These are phyloP conservation scores for Yamadazyma diospyri DNA, from an alignment of 1,139 yeast species.

Conservation along the genomic window DNA sequence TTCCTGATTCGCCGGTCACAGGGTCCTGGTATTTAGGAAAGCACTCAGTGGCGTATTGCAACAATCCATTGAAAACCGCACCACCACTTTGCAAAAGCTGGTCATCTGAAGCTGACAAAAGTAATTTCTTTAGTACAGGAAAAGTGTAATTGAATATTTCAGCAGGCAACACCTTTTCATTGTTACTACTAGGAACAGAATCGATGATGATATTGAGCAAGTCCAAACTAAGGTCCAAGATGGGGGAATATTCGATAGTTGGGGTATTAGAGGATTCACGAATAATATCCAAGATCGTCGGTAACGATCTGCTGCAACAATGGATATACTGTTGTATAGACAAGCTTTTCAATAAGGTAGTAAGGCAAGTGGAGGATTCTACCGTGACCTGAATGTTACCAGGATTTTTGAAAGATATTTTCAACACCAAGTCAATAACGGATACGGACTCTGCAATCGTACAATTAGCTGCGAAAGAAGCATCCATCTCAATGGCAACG, in stretches of 20 bases:
- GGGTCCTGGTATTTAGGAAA: slow-evolving; percentile 40
- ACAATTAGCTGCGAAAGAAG: slow-evolving; percentile 31
- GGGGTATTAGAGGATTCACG: slow-evolving; percentile 16
- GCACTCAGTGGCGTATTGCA: slow-evolving; percentile 48
- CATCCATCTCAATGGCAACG: slow-evolving; percentile 46
- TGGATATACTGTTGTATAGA: slow-evolving; percentile 41
- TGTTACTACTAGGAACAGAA: slow-evolving; percentile 29
- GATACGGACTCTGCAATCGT: slow-evolving; percentile 15
- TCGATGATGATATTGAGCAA: slow-evolving; percentile 57
- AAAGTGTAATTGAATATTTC: slow-evolving; percentile 49
- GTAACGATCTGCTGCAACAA: slow-evolving; percentile 52
- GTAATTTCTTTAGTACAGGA: slow-evolving; percentile 49
- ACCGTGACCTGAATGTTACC: slow-evolving; percentile 67
- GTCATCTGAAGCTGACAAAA: slow-evolving; percentile 63
- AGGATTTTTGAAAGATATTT: slow-evolving; percentile 69
- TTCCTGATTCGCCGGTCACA: slow-evolving; percentile 44
- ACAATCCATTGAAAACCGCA: slow-evolving; percentile 63
- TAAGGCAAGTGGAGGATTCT: slow-evolving; percentile 60
- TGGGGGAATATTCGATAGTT: slow-evolving; percentile 48
- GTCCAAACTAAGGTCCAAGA: slow-evolving; percentile 64
- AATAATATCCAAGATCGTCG: slow-evolving; percentile 42
- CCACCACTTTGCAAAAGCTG: slow-evolving; percentile 78
- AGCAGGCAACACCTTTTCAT: slow-evolving; percentile 41
- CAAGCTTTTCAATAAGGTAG: slow-evolving; percentile 50
- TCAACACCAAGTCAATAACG: slow-evolving; percentile 54